Conservation (phyloP, 176 grass and related monocot genomes). For the Cenchrus fungigraminus region DNA sequence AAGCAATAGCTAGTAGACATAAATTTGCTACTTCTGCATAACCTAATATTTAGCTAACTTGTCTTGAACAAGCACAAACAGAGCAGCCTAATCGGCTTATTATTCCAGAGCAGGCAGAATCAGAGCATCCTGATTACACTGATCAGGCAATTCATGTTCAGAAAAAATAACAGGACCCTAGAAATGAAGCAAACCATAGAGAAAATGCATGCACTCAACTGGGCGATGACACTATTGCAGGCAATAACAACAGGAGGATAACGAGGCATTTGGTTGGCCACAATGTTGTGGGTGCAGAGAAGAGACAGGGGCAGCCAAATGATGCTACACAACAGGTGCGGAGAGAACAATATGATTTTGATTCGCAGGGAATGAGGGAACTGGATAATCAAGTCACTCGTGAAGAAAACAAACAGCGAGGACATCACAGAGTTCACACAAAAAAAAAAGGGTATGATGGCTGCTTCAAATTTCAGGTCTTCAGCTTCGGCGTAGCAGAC, state of each 20-base stretch:
- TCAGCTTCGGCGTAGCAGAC: conserved; percentile 54
- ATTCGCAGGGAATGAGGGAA: not conserved
- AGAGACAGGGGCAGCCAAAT: conserved; percentile 23
- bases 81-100: conserved; percentile 1
- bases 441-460: conserved; percentile 33
- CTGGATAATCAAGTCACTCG: conserved; percentile 24
- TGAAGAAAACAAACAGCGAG: conserved; percentile 8
- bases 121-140: conserved; percentile 3
- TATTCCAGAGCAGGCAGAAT: conserved; percentile 19
- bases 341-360: conserved; percentile 19
- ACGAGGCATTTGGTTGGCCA: not conserved
- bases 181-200: conserved; percentile 2
- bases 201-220: not conserved
- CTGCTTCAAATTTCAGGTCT: conserved; percentile 36
- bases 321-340: conserved; percentile 24
- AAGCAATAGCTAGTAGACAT: too few relatives aligned
- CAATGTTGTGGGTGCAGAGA: not conserved
- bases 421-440: conserved; percentile 2
- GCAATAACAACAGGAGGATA: conserved; percentile 11
- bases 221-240: conserved; percentile 11
- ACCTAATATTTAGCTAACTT: too few relatives aligned
- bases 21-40: too few relatives aligned
- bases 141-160: conserved; percentile 34
- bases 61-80: too few relatives aligned
- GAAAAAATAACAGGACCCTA: conserved; percentile 27